Percentiles rank a stretch among this genome's conserved stretches.
These are phyloP conservation scores for Erucastrum elatum DNA, from an alignment of 345 rosid species.

Conservation along the genomic window DNA sequence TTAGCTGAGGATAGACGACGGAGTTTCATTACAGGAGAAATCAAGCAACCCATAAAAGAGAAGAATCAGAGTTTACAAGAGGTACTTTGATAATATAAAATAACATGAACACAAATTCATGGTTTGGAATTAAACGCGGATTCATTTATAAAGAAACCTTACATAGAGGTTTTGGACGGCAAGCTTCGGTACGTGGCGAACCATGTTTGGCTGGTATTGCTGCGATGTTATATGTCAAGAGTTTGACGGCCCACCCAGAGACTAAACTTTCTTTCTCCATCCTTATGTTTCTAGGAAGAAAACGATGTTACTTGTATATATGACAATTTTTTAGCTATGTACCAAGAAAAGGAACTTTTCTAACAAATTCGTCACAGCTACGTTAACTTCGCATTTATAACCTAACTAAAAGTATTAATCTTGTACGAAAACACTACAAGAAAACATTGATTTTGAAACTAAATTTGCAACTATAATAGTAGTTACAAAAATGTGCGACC, in stretches of 20 bases:
- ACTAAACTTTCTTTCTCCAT: conserved; percentile 21
- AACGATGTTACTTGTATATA: background rate
- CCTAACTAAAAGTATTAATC: background rate
- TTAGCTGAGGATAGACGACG: conserved; percentile 42
- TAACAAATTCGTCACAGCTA: background rate
- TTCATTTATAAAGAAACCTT: background rate
- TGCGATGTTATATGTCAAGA: conserved; percentile 24
- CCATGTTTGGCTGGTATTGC: background rate
- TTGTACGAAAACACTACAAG: too few relatives aligned
- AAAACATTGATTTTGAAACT: too few relatives aligned
- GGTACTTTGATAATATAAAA: background rate
- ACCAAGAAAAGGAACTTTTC: background rate
- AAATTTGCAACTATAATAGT: too few relatives aligned
- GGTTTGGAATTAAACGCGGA: conserved; percentile 12
- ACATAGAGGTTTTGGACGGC: background rate
- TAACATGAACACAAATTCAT: conserved; percentile 10
- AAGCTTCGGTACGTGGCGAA: conserved; percentile 11
- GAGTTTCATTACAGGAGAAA: conserved; percentile 52
- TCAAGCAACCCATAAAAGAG: conserved; percentile 64
- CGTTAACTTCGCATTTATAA: background rate
- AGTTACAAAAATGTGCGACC: too few relatives aligned
- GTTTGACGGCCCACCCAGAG: conserved; percentile 35
- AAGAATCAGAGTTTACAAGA: background rate
- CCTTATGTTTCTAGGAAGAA: conserved; percentile 25
- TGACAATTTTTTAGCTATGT: background rate